Percentiles rank a stretch among this genome's conserved stretches.
These are phyloP conservation scores for Dendrobium huoshanense DNA, from an alignment of 106 monocot species.

Conservation along the genomic window DNA sequence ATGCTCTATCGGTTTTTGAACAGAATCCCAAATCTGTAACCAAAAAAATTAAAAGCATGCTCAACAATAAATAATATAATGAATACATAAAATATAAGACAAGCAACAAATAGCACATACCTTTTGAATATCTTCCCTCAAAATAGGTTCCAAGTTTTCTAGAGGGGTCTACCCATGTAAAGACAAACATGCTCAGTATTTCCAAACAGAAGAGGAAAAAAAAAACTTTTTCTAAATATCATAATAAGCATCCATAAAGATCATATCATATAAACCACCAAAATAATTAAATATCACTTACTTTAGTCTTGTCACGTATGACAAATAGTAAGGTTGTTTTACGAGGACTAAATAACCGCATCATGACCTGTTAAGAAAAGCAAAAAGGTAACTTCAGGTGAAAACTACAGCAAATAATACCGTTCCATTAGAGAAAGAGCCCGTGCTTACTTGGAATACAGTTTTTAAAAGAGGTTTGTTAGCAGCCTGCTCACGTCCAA, in stretches of 20 bases:
- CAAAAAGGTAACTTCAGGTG: constrained; percentile 8
- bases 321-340: constrained; percentile 95
- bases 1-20: constrained; percentile 78
- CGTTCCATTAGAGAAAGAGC: constrained; percentile 4
- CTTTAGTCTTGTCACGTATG: constrained; percentile 94
- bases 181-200: constrained; percentile 7
- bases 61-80: constrained; percentile 2
- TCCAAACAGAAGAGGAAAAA: constrained; percentile 4
- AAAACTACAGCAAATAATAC: constrained; percentile 1
- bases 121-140: constrained; percentile 98
- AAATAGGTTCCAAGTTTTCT: constrained; percentile 82
- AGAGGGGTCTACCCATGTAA: constrained; percentile 62
- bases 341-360: constrained; percentile 92
- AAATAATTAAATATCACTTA: constrained; percentile 14
- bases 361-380: constrained; percentile 70
- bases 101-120: constrained; percentile 19
- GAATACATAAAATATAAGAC: neutral
- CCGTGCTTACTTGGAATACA: constrained; percentile 74
- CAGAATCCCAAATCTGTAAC: constrained; percentile 92
- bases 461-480: constrained; percentile 98
- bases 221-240: constrained; percentile 1
- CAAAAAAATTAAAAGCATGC: constrained; percentile 2
- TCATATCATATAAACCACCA: neutral
- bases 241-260: neutral
- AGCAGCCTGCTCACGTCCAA: constrained; percentile 97